Evolutionary conservation across 805 yeast species (phyloP).

Genomic region (Teunomyces cretensis): DNA sequence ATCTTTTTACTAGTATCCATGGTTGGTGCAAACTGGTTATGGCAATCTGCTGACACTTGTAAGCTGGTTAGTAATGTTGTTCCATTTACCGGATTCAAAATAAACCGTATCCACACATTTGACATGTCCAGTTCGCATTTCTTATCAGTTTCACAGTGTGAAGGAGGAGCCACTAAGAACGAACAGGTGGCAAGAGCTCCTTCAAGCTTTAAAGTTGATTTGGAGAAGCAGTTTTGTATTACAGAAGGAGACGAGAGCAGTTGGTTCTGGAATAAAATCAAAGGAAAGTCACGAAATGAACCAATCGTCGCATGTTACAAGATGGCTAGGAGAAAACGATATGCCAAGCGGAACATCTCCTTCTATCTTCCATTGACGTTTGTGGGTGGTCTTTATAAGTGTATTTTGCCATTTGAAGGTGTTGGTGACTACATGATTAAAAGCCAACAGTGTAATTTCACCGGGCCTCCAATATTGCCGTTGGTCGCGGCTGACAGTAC

Average conservation of each 20-base stretch:
- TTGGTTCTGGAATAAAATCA: not conserved
- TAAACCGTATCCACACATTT: constrained; percentile 48
- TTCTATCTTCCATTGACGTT: constrained; percentile 55
- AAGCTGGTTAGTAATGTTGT: constrained; percentile 25
- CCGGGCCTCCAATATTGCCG: constrained; percentile 52
- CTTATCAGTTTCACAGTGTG: constrained; percentile 51
- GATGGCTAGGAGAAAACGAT: constrained; percentile 55
- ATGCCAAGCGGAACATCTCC: constrained; percentile 43
- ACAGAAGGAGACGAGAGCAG: constrained; percentile 15
- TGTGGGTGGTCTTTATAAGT: constrained; percentile 64
- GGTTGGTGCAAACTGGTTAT: constrained; percentile 15
- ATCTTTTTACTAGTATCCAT: not conserved
- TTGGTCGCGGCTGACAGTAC: constrained; percentile 57
- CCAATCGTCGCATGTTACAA: constrained; percentile 47
- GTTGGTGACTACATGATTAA: constrained; percentile 16
- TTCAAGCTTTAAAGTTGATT: constrained; percentile 38
- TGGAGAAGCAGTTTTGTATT: constrained; percentile 50
- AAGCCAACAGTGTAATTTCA: constrained; percentile 33
- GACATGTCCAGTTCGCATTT: constrained; percentile 44
- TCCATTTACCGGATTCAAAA: constrained; percentile 57
- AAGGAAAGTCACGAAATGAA: not conserved
- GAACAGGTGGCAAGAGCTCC: constrained; percentile 35
- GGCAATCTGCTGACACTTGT: constrained; percentile 31
- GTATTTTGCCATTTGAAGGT: constrained; percentile 34
- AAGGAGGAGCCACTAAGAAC: constrained; percentile 47